phyloP scores from a whole-genome alignment of 768 basidiomycete genomes.

The Pleurotus cornucopiae region DNA sequence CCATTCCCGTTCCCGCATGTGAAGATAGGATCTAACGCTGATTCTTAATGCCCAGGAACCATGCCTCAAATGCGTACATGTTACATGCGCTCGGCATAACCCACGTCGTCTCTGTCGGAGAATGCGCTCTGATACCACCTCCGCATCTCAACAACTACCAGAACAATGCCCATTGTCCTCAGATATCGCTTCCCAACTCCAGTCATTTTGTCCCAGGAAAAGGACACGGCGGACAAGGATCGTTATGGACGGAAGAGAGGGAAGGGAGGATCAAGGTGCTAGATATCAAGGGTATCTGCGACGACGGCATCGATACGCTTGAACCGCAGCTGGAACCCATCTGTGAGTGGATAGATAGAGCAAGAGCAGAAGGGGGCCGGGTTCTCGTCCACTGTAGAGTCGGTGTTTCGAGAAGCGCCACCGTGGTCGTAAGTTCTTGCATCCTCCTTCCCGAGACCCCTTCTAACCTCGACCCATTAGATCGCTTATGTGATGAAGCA shows the following conservation, averaged over 20 bases:
- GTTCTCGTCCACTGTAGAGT: constrained; percentile 97
- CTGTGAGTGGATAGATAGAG: constrained; percentile 91
- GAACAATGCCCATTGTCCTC: background rate
- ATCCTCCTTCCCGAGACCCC: constrained; percentile 1
- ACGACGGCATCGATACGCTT: constrained; percentile 95
- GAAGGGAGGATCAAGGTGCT: constrained; percentile 88
- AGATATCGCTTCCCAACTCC: background rate
- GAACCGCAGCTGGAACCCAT: constrained; percentile 85
- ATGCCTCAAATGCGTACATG: constrained; percentile 94
- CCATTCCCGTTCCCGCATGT: background rate
- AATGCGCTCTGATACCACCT: constrained; percentile 86
- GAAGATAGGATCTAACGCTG: background rate
- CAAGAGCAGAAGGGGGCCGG: constrained; percentile 77
- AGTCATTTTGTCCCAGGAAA: constrained; percentile 38
- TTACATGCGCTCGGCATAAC: constrained; percentile 93
- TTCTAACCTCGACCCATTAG: constrained; percentile 24
- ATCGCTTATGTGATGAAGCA: constrained; percentile 99
- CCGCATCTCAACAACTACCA: constrained; percentile 32
- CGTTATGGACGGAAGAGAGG: constrained; percentile 82
- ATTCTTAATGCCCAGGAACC: constrained; percentile 54
- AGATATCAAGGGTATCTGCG: constrained; percentile 89
- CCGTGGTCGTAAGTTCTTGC: constrained; percentile 66
- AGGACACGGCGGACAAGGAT: constrained; percentile 55
- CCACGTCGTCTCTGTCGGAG: constrained; percentile 95
- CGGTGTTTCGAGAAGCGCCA: constrained; percentile 94